A percentile compares a stretch with the other conserved stretches of the same genome.
Conservation (phyloP, 2,329 filamentous ascomycete genomes). For the Claviceps spartinae region DNA sequence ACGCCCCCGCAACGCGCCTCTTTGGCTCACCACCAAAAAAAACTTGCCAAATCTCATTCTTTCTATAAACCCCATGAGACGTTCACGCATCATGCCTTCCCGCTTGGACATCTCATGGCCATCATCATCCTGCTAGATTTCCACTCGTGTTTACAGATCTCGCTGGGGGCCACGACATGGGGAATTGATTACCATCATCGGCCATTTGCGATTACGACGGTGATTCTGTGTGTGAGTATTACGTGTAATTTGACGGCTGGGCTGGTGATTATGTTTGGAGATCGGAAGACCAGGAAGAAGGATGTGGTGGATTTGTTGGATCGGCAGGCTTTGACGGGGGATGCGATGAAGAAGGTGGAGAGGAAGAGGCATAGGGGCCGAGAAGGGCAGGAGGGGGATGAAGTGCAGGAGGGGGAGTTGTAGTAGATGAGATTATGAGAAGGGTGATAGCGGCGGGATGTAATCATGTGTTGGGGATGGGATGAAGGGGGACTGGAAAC, state of each 20-base stretch:
- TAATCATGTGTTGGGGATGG: too few species aligned
- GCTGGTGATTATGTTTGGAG: constrained; percentile 62
- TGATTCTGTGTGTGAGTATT: constrained; percentile 69
- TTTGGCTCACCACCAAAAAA: constrained; percentile 63
- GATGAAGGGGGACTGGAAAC: too few species aligned
- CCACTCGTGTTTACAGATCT: constrained; percentile 69
- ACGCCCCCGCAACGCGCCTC: constrained; percentile 51
- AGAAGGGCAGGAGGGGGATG: neutral
- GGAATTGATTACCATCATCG: constrained; percentile 58
- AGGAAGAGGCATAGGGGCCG: constrained; percentile 5
- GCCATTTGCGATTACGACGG: constrained; percentile 60
- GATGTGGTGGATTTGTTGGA: constrained; percentile 68
- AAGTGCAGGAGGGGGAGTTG: neutral
- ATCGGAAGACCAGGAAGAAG: constrained; percentile 69
- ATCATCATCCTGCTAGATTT: constrained; percentile 69
- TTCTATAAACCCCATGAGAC: constrained; percentile 88
- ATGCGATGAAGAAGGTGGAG: constrained; percentile 36
- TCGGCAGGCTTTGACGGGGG: constrained; percentile 58
- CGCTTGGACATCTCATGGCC: constrained; percentile 57
- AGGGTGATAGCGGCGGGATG: too few species aligned
- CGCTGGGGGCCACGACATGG: constrained; percentile 68
- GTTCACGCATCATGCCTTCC: constrained; percentile 66
- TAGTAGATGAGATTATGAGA: too few species aligned
- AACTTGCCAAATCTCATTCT: constrained; percentile 70
- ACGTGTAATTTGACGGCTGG: constrained; percentile 66